These are phyloP conservation scores for Fusarium paranaense DNA, from an alignment of 2,329 filamentous ascomycete species.

Conservation along the genomic window DNA sequence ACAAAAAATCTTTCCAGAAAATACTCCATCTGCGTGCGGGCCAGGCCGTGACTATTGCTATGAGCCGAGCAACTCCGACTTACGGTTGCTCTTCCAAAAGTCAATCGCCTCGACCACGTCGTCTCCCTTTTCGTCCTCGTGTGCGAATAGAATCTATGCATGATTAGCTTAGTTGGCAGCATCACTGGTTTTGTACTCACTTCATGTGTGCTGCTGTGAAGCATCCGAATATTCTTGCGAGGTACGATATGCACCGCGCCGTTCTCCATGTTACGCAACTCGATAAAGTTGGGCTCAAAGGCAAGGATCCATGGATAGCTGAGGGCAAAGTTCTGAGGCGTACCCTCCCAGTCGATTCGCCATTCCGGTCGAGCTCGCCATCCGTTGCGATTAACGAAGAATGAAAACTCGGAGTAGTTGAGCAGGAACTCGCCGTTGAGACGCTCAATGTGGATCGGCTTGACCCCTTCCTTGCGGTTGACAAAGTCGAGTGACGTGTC, in stretches of 20 bases:
- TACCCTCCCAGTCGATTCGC: slow-evolving; percentile 98
- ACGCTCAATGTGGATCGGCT: slow-evolving; percentile 96
- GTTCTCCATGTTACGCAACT: slow-evolving; percentile 94
- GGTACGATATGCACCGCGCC: slow-evolving; percentile 96
- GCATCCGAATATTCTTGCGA: slow-evolving; percentile 95
- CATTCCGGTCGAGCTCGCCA: slow-evolving; percentile 97
- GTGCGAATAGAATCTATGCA: slow-evolving; percentile 92
- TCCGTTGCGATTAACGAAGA: slow-evolving; percentile 98
- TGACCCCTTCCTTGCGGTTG: slow-evolving; percentile 90
- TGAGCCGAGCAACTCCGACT: slow-evolving; percentile 55
- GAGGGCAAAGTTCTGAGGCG: slow-evolving; percentile 89
- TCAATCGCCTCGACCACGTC: slow-evolving; percentile 95
- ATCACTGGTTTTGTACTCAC: slow-evolving; percentile 60
- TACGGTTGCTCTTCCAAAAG: slow-evolving; percentile 84
- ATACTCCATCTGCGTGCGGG: slow-evolving; percentile 29
- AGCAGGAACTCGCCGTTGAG: slow-evolving; percentile 97
- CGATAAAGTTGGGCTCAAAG: slow-evolving; percentile 97
- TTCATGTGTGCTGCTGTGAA: slow-evolving; percentile 97
- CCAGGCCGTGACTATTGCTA: slow-evolving; percentile 22
- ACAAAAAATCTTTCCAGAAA: slow-evolving; percentile 46
- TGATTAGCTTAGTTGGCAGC: slow-evolving; percentile 17
- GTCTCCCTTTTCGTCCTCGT: slow-evolving; percentile 94
- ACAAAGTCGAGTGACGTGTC: slow-evolving; percentile 99
- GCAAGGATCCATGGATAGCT: slow-evolving; percentile 97
- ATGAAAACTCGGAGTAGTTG: slow-evolving; percentile 98